A percentile compares a stretch with the other conserved stretches of the same genome.
Evolutionary conservation across 148 eudicot genomes (phyloP).

Genomic region (Linanthus parryae): DNA sequence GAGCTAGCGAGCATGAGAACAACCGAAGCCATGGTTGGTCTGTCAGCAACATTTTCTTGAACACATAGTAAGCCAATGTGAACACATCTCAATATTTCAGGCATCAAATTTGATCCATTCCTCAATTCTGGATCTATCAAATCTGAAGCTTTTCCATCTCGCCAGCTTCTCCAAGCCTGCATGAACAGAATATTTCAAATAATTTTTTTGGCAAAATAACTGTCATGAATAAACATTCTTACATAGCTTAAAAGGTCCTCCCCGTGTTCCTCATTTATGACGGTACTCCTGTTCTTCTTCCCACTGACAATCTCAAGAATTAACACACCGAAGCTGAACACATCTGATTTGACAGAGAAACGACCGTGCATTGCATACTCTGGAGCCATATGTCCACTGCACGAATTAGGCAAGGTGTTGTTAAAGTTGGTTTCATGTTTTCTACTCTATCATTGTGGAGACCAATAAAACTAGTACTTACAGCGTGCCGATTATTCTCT

Average conservation of each 20-base stretch:
- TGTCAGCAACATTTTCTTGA: conserved; percentile 27
- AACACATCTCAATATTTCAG: conserved; percentile 37
- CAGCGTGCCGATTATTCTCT: background rate
- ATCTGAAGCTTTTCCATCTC: conserved; percentile 12
- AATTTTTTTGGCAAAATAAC: too few relatives aligned
- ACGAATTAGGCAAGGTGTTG: too few relatives aligned
- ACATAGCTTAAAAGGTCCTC: conserved; percentile 1
- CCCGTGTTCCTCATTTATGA: background rate
- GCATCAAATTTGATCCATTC: conserved; percentile 10
- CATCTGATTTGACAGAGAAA: conserved; percentile 1
- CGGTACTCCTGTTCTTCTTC: background rate
- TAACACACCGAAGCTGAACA: background rate
- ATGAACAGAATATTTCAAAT: too few relatives aligned
- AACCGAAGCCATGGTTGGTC: conserved; percentile 42
- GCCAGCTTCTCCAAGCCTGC: conserved; percentile 41
- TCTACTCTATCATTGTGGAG: background rate
- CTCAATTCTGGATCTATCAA: conserved; percentile 27
- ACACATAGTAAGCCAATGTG: conserved; percentile 44
- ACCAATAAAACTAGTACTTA: background rate
- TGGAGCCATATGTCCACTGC: background rate
- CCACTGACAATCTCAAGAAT: background rate
- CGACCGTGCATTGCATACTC: background rate
- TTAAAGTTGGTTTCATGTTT: too few relatives aligned
- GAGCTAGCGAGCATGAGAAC: conserved; percentile 26
- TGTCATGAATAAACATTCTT: too few relatives aligned